Evolutionary conservation across 108 stramenopile species (phyloP), one percentile per base, ranked within the genome.

Genomic region (Parietichytrium sp.): DNA sequence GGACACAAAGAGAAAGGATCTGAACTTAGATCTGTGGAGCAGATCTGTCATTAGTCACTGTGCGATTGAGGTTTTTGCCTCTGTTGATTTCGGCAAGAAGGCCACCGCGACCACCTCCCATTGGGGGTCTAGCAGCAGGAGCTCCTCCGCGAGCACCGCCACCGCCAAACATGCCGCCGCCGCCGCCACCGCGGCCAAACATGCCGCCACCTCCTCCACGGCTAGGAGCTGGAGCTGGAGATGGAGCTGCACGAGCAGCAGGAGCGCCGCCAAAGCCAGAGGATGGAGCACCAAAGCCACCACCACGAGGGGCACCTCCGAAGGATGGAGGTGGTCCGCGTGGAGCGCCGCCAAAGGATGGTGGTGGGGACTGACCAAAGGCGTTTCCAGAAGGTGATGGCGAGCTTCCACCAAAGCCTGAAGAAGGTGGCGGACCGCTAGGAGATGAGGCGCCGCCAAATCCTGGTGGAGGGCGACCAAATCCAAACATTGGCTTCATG

Each of bases 91-190:
- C 36, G 18, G 55, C 55, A 7, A 61, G 38, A 20, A 61, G 55
- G 55, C 55, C 55, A 18, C 55, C 55, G 38, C 55, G 55, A 38
- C 55, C 55, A 38, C 55, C 55, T 8, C 54, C 54, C 54, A 54
- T 54, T 8, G 54, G 54, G 12, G 54, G 54, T 7, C 54, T n/a
- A 8, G 54, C 54, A 26, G 54, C 54, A 18, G 49, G 49, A 18
- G 49, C 49, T 18, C 49, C 49, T 18, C 49, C 49, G n/a, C n/a
- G n/a, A n/a, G n/a, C n/a, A n/a, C n/a, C n/a, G n/a, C n/a, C n/a
- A n/a, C n/a, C n/a, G n/a, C n/a, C n/a, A n/a, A n/a, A n/a, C n/a
- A n/a, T n/a, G n/a, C n/a, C n/a, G n/a, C n/a, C n/a, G n/a, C n/a
- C n/a, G n/a, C n/a, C n/a, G n/a, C n/a, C n/a, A n/a, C n/a, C n/a